Conservation (phyloP, 352 stramenopile genomes). For the Pythium volutum region DNA sequence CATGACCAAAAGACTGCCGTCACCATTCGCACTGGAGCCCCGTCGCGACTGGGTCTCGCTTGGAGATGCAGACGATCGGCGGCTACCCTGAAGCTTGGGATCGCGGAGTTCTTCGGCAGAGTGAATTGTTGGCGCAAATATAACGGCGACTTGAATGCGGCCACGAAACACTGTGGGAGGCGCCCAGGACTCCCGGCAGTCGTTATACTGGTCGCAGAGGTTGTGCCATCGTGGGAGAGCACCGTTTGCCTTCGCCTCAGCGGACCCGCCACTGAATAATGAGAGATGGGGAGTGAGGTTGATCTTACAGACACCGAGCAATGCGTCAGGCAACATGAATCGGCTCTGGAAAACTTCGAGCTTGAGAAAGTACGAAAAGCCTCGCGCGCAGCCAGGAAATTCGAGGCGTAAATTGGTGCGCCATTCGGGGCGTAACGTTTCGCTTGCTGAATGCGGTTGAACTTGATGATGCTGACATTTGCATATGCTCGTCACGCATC, state of each 20-base stretch:
- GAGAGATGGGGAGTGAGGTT: slow-evolving; percentile 84
- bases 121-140: slow-evolving; percentile 68
- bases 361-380: slow-evolving; percentile 76
- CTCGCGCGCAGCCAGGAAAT: slow-evolving; percentile 71
- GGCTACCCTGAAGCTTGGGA: slow-evolving; percentile 41
- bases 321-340: slow-evolving; percentile 76
- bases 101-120: slow-evolving; percentile 44
- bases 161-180: slow-evolving; percentile 79
- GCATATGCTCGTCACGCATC: slow-evolving; percentile 75
- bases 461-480: slow-evolving; percentile 34
- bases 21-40: slow-evolving; percentile 4
- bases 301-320: slow-evolving; percentile 82
- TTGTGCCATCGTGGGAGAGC: slow-evolving; percentile 81
- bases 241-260: slow-evolving; percentile 78
- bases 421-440: slow-evolving; percentile 57
- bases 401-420: slow-evolving; percentile 68
- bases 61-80: background rate
- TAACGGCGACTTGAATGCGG: slow-evolving; percentile 72
- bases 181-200: slow-evolving; percentile 83
- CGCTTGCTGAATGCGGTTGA: slow-evolving; percentile 26
- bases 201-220: slow-evolving; percentile 85
- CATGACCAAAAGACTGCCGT: slow-evolving; percentile 44
- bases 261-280: slow-evolving; percentile 64
- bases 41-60: slow-evolving; percentile 18
- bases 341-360: slow-evolving; percentile 82